Evolutionary conservation across 495 filamentous ascomycete species (phyloP).

Genomic region (Pyronema omphalodes): DNA sequence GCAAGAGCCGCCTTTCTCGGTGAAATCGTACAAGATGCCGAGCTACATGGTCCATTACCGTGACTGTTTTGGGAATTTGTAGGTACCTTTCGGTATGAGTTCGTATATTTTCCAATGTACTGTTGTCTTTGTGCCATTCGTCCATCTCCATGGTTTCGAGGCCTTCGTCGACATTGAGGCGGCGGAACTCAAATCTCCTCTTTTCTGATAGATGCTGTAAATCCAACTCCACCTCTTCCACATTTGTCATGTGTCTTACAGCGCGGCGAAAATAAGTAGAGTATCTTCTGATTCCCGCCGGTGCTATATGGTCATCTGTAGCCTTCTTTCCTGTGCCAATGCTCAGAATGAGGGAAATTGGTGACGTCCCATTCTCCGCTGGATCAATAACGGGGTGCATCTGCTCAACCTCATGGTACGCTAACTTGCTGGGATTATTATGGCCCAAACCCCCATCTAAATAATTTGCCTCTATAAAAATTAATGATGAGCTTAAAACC

Average conservation of each 20-base stretch:
- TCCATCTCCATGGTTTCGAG: background rate
- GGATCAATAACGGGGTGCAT: background rate
- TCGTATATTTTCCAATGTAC: background rate
- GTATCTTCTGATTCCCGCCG: no score
- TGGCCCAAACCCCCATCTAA: background rate
- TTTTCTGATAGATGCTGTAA: background rate
- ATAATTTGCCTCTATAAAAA: background rate
- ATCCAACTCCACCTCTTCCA: background rate
- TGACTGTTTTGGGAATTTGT: background rate
- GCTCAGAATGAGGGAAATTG: background rate
- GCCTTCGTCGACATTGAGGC: background rate
- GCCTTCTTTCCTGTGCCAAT: background rate
- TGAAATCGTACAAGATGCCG: background rate
- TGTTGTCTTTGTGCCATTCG: background rate
- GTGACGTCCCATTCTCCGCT: background rate
- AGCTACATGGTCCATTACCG: background rate
- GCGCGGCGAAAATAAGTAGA: no score
- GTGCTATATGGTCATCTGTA: no score
- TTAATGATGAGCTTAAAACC: no score
- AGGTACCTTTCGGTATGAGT: background rate
- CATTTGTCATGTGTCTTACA: background rate
- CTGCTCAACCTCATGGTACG: background rate
- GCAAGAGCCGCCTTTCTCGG: background rate
- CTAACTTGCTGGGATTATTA: background rate
- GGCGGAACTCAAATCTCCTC: background rate